These are phyloP conservation scores for Daedaleopsis sinensis DNA, from an alignment of 768 basidiomycete species.

Conservation along the genomic window DNA sequence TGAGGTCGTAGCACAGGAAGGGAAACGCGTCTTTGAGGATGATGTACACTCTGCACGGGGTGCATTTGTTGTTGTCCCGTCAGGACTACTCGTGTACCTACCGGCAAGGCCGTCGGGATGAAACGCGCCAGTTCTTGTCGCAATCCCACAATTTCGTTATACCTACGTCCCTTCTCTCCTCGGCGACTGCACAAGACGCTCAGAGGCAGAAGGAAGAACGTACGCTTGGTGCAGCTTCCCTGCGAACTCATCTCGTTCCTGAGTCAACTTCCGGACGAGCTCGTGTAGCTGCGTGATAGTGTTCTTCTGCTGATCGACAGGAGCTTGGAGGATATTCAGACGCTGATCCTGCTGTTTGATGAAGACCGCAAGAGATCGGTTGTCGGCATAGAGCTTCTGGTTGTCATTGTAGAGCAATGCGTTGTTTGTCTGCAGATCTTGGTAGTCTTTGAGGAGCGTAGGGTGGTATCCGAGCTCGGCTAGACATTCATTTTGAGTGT, in stretches of 20 bases:
- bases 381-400: constrained; percentile 42
- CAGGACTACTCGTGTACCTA: neutral
- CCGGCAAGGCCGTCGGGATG: neutral
- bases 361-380: constrained; percentile 33
- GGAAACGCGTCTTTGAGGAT: neutral
- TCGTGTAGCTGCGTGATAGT: constrained; percentile 30
- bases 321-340: constrained; percentile 18
- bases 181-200: no score
- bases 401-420: constrained; percentile 29
- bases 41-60: neutral
- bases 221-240: constrained; percentile 16
- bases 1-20: neutral
- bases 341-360: constrained; percentile 37
- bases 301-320: constrained; percentile 22
- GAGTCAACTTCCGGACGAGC: constrained; percentile 28
- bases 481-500: constrained; percentile 23
- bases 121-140: constrained; percentile 17
- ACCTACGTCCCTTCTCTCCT: constrained; percentile 5
- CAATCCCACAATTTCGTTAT: constrained; percentile 15
- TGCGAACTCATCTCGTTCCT: constrained; percentile 16
- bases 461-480: constrained; percentile 44
- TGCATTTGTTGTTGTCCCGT: neutral
- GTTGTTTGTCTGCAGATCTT: constrained; percentile 34
- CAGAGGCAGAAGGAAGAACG: neutral
- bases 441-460: constrained; percentile 41